Percentiles rank a stretch among this genome's conserved stretches.
These are phyloP conservation scores for Claviceps capensis DNA, from an alignment of 2,329 filamentous ascomycete species.

Conservation along the genomic window DNA sequence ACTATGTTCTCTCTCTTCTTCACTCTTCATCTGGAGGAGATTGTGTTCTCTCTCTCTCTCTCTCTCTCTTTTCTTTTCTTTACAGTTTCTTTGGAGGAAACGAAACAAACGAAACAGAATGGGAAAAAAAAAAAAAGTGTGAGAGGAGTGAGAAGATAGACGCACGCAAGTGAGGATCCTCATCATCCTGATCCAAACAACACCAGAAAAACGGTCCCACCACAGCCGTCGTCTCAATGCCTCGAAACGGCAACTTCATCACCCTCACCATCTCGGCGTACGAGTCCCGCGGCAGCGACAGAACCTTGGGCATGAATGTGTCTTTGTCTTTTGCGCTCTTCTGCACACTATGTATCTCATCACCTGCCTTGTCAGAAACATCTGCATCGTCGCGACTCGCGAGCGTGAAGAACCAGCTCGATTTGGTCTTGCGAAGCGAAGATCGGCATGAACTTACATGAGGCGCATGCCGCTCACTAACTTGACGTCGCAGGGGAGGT, in stretches of 20 bases:
- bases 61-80: too few relatives aligned
- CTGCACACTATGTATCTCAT: conserved; percentile 30
- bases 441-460: conserved; percentile 28
- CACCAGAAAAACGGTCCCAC: conserved; percentile 53
- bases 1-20: too few relatives aligned
- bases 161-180: conserved; percentile 43
- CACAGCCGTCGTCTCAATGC: conserved; percentile 43
- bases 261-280: conserved; percentile 44
- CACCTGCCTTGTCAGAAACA: not conserved
- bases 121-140: not conserved
- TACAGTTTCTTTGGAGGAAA: too few relatives aligned
- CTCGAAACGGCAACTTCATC: conserved; percentile 39
- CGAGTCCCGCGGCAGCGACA: conserved; percentile 35
- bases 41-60: too few relatives aligned
- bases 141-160: conserved; percentile 1
- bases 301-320: conserved; percentile 41
- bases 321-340: conserved; percentile 41
- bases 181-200: conserved; percentile 40
- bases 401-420: too few relatives aligned
- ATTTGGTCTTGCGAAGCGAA: too few relatives aligned
- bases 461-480: conserved; percentile 39
- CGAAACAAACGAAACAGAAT: not conserved
- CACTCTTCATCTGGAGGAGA: too few relatives aligned
- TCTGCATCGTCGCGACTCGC: not conserved
- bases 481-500: conserved; percentile 27